Evolutionary conservation across 179 eudicot species (phyloP).

Genomic region (Actinidia arguta): DNA sequence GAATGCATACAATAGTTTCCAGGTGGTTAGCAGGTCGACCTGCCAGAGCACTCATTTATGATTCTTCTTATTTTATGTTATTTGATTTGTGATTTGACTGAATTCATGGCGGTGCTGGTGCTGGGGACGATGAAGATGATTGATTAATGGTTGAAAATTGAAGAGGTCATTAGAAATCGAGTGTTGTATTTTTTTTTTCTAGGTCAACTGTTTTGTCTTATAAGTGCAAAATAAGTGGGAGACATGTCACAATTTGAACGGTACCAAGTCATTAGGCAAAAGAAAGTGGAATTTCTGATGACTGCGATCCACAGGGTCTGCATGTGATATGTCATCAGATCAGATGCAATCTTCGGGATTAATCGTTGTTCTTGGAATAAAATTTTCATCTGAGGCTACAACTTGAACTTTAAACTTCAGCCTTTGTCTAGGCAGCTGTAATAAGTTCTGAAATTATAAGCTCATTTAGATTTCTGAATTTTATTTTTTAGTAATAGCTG

Average conservation of each 20-base stretch:
- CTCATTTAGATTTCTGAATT: slow-evolving; percentile 5
- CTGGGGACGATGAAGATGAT: background rate
- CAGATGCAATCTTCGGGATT: background rate
- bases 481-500: background rate
- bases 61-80: background rate
- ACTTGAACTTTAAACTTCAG: background rate
- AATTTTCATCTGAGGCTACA: background rate
- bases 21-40: too few relatives aligned
- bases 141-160: background rate
- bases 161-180: background rate
- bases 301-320: background rate
- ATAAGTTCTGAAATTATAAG: background rate
- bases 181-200: background rate
- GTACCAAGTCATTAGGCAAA: background rate
- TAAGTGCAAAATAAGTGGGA: background rate
- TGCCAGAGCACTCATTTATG: background rate
- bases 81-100: background rate
- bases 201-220: background rate
- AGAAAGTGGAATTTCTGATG: background rate
- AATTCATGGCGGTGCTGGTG: background rate
- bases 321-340: background rate
- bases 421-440: background rate
- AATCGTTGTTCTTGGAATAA: background rate
- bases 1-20: too few relatives aligned
- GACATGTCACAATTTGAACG: background rate